Base-by-base conservation (phyloP, 371 early-diverging fungal genomes). In the Blyttiomyces sp. region DNA sequence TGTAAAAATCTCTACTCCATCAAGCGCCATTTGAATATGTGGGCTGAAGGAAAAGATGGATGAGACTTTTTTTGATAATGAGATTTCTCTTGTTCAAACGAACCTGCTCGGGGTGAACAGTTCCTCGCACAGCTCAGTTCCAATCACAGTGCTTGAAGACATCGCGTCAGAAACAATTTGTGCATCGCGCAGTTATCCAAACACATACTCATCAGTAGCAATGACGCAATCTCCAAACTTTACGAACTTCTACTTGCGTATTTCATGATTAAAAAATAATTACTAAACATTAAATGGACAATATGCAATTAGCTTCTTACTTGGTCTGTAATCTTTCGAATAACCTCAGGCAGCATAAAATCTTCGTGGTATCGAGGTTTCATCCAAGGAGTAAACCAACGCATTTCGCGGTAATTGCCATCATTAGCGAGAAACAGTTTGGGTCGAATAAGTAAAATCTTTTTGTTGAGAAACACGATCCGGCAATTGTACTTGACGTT, bases 61-160 rank as follows among this genome's bases (percentile, higher is more conserved):
- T 11, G 23, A 50, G 28, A 6, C 52, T 61, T 9, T 33, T 3
- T 45, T 6, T 21, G n/a, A 26, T 58, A n/a, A n/a, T n/a, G n/a
- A n/a, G n/a, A n/a, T n/a, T n/a, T n/a, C n/a, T n/a, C n/a, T 19
- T 4, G 27, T 6, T 16, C 26, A 3, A 19, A 16, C 36, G 19
- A 64, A 88, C 88, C 87, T 87, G 52, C 84, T 77, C 7, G 96
- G 94, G 0, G 95, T 94, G 74, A 96, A 98, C 3, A 97, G 73
- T 59, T 98, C 98, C 74, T 98, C 99, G 63, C 99, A 98, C 51
- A 94, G 81, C 69, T 98, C 99, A 13, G 92, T 85, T 17, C 98
- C 99, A 56, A 98, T 74, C 42, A 88, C 88, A 2, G 93, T 88
- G 64, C 73, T 71, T 43, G 13, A 19, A 48, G 24, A 17, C 39